Evolutionary conservation across 2,329 filamentous ascomycete genomes (phyloP).

Genomic region (Paecilomyces sp.): DNA sequence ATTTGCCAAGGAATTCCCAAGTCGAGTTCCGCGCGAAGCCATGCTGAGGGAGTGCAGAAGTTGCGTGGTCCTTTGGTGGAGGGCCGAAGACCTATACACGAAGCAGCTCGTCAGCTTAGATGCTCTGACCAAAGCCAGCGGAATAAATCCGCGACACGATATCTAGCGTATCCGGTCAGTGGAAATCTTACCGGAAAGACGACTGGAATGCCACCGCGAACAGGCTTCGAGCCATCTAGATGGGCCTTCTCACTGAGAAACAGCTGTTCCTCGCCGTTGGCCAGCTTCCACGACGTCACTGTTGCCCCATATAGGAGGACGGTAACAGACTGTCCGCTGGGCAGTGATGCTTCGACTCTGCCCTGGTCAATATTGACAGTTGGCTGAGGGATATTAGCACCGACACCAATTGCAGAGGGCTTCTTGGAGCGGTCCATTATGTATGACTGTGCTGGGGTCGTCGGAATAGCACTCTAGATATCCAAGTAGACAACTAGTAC

Average conservation of each 20-base stretch:
- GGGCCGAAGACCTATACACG: conserved; percentile 67
- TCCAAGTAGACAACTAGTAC: background rate
- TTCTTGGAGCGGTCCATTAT: conserved; percentile 79
- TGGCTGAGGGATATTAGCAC: conserved; percentile 67
- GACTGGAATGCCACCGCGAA: conserved; percentile 83
- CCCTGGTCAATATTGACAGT: conserved; percentile 67
- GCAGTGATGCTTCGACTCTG: conserved; percentile 70
- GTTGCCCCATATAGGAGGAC: conserved; percentile 89
- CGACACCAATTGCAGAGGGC: conserved; percentile 67
- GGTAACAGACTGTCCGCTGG: conserved; percentile 78
- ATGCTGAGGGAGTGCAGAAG: conserved; percentile 77
- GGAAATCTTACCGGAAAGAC: conserved; percentile 72
- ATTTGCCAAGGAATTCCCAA: conserved; percentile 83
- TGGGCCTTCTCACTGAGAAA: conserved; percentile 75
- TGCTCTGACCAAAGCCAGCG: background rate
- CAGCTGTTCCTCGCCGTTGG: conserved; percentile 70
- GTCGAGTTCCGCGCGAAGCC: conserved; percentile 83
- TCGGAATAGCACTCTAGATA: background rate
- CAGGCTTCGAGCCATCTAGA: conserved; percentile 80
- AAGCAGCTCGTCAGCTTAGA: conserved; percentile 3
- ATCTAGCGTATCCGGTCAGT: conserved; percentile 4
- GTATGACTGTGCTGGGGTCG: background rate
- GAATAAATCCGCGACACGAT: conserved; percentile 1
- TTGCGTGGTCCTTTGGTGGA: conserved; percentile 67
- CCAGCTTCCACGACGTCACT: conserved; percentile 86